These are phyloP conservation scores for Didymella sp. DNA, from an alignment of 2,329 filamentous ascomycete species.

Conservation along the genomic window DNA sequence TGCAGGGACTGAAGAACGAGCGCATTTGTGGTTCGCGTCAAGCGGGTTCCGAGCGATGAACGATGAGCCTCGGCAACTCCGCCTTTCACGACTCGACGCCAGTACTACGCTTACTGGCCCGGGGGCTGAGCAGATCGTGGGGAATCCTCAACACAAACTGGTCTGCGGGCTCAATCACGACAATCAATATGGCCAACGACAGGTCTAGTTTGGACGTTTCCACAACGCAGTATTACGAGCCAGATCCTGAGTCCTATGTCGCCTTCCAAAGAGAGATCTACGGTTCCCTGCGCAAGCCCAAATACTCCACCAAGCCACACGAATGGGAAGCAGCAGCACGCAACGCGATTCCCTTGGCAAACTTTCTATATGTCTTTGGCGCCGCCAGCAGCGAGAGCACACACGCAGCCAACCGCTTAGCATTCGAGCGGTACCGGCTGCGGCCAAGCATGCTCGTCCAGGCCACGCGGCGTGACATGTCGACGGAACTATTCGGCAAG, in stretches of 20 bases:
- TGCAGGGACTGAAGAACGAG: not conserved
- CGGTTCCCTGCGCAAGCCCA: slow-evolving; percentile 44
- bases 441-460: slow-evolving; percentile 52
- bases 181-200: slow-evolving; percentile 17
- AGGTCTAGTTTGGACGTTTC: slow-evolving; percentile 2
- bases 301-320: slow-evolving; percentile 51
- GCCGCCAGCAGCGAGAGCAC: slow-evolving; percentile 50
- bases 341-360: slow-evolving; percentile 43
- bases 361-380: slow-evolving; percentile 51
- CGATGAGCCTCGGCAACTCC: slow-evolving; percentile 10
- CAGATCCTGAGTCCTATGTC: slow-evolving; percentile 46
- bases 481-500: slow-evolving; percentile 49
- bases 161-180: too few species aligned
- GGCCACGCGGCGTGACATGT: slow-evolving; percentile 44
- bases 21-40: not conserved
- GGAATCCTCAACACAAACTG: too few species aligned
- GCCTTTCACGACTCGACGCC: slow-evolving; percentile 1
- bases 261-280: slow-evolving; percentile 50
- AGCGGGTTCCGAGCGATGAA: not conserved
- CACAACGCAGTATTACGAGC: slow-evolving; percentile 34
- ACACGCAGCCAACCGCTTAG: slow-evolving; percentile 46
- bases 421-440: slow-evolving; percentile 51
- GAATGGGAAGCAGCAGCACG: slow-evolving; percentile 51
- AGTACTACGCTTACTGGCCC: not conserved
- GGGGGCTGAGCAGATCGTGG: not conserved